These are phyloP conservation scores for Oryza punctata DNA, from an alignment of 176 grass and related monocot species.

Conservation along the genomic window DNA sequence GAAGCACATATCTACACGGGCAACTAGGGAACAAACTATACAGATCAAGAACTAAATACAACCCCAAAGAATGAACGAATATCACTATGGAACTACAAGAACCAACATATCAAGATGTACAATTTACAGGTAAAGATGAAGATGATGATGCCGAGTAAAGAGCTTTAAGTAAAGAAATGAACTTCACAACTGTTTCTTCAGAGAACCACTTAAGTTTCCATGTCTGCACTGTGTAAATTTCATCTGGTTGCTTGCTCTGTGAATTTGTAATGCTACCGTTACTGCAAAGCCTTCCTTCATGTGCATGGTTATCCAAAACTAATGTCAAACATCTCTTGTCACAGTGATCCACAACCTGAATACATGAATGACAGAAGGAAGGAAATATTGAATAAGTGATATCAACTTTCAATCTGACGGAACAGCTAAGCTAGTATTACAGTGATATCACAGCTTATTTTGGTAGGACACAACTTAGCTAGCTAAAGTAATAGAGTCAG, in stretches of 20 bases:
- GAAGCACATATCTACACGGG: constrained; percentile 26
- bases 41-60: constrained; percentile 42
- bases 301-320: constrained; percentile 42
- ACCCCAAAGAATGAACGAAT: constrained; percentile 79
- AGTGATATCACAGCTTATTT: background rate
- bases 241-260: constrained; percentile 37
- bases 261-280: constrained; percentile 10
- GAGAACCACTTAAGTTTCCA: constrained; percentile 86
- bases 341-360: constrained; percentile 64
- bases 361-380: constrained; percentile 25
- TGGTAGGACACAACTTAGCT: background rate
- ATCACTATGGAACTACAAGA: constrained; percentile 50
- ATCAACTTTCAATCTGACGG: constrained; percentile 4
- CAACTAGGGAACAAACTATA: constrained; percentile 42
- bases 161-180: constrained; percentile 79
- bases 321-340: constrained; percentile 63
- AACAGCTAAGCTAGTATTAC: background rate
- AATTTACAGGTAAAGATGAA: constrained; percentile 74
- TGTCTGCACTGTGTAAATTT: constrained; percentile 45
- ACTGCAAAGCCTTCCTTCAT: constrained; percentile 23
- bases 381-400: constrained; percentile 2
- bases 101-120: constrained; percentile 61
- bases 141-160: constrained; percentile 46
- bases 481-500: background rate
- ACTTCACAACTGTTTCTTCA: constrained; percentile 72